Conservation (phyloP, 306 rosid species). For the Notholithocarpus densiflorus region DNA sequence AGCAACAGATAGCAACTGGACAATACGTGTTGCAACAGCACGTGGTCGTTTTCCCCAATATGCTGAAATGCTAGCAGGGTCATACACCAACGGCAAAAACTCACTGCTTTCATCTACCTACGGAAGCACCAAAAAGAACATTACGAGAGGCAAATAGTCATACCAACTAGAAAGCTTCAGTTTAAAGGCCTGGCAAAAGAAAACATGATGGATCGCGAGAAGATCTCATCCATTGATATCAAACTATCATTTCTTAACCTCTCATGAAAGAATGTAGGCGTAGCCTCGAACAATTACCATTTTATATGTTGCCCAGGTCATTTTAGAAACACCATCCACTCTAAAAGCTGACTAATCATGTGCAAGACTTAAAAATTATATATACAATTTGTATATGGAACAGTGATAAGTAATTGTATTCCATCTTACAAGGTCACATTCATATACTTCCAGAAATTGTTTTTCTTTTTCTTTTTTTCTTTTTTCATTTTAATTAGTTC, state of each 20-base stretch:
- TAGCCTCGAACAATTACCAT: background rate
- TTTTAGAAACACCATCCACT: background rate
- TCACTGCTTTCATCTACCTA: slow-evolving; percentile 96
- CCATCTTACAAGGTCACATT: background rate
- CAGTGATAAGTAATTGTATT: background rate
- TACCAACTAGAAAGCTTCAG: background rate
- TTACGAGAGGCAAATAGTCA: background rate
- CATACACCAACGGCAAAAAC: slow-evolving; percentile 84
- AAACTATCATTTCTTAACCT: background rate
- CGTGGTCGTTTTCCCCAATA: slow-evolving; percentile 99
- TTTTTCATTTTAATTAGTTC: background rate
- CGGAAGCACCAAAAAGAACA: slow-evolving; percentile 15
- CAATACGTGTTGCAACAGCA: slow-evolving; percentile 80
- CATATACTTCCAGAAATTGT: background rate
- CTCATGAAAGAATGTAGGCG: background rate
- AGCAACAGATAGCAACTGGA: slow-evolving; percentile 88
- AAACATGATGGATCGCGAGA: too few relatives aligned
- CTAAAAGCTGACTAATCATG: background rate
- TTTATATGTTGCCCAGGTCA: background rate
- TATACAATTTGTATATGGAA: background rate
- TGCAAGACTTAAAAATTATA: background rate
- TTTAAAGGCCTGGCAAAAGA: background rate
- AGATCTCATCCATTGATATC: background rate
- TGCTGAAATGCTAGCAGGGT: slow-evolving; percentile 78
- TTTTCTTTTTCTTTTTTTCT: background rate